Evolutionary conservation across 1,284 basidiomycete genomes (phyloP), one percentile per base, ranked within the genome.

Genomic region (Fomitopsis palustris): DNA sequence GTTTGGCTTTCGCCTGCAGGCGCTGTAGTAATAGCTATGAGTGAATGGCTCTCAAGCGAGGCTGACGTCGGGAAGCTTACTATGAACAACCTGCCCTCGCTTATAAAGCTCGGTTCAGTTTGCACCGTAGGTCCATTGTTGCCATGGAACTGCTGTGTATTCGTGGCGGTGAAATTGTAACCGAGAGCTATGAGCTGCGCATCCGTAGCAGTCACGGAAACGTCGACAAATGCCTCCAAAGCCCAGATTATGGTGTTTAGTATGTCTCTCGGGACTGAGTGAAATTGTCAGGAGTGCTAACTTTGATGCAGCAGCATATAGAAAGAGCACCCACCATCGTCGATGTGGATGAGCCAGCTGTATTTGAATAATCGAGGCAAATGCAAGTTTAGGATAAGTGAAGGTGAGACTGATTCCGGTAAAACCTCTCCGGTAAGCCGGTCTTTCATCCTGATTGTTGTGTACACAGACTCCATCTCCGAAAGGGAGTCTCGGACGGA

Each of bases 311-410:
- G 17, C 38, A 6, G 14, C 17, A 38, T 8, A 35, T 14, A 8
- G 21, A 53, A 41, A 4, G 49, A 52, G 14, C 14, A 31, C 25
- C 6, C 27, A 62, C 64, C 60, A 56, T 62, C 62, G 17, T 60
- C 54, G 6, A 43, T 49, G 16, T 58, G 45, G 14, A 60, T 53
- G 45, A 64, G 64, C 33, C 62, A 65, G 19, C 57, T 55, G 25
- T 58, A 67, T 35, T 61, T 64, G 56, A 67, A 67, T 2, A 67
- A 55, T 25, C 60, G 53, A 3, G 59, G 60, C 0, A 66, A 47
- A 12, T 27, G 31, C 17, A 41, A 42, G 33, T 65, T 63, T n/a
- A n/a, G n/a, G n/a, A n/a, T n/a, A n/a, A n/a, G n/a, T n/a, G n/a
- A n/a, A n/a, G n/a, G n/a, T n/a, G n/a, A n/a, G n/a, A n/a, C n/a